Percentiles rank a stretch among this genome's conserved stretches.
These are phyloP conservation scores for Pelargonium hybrid DNA, from an alignment of 441 rosid species.

Conservation along the genomic window DNA sequence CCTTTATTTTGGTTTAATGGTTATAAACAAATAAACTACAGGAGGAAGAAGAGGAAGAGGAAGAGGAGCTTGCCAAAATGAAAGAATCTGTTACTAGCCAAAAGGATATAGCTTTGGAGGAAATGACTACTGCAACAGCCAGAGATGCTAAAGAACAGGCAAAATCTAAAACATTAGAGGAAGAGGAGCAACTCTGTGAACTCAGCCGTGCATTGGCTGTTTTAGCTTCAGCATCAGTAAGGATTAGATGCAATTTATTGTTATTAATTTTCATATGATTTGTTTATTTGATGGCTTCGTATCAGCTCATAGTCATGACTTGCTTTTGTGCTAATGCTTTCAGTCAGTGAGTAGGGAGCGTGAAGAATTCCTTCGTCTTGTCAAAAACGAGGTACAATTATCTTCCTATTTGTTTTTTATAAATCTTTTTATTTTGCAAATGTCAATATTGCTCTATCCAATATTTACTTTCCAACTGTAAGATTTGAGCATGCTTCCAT, in stretches of 20 bases:
- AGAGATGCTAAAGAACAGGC: conserved; percentile 63
- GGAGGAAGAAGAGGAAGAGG: conserved; percentile 85
- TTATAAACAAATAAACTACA: conserved; percentile 21
- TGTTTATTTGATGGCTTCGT: too few species aligned
- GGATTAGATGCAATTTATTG: conserved; percentile 18
- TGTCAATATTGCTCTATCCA: neutral
- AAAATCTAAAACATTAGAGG: conserved; percentile 54
- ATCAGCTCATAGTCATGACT: neutral
- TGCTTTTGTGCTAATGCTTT: conserved; percentile 19
- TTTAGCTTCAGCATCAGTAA: conserved; percentile 89
- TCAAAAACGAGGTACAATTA: conserved; percentile 19
- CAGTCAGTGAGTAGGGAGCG: conserved; percentile 93
- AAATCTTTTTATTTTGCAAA: too few species aligned
- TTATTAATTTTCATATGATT: neutral
- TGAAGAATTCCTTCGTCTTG: conserved; percentile 73
- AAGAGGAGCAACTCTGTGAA: conserved; percentile 66
- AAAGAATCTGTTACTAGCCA: conserved; percentile 42
- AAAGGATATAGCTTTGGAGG: conserved; percentile 66
- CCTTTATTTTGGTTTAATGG: conserved; percentile 7
- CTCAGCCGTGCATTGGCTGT: conserved; percentile 82
- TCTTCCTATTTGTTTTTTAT: too few species aligned
- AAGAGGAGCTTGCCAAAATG: conserved; percentile 54
- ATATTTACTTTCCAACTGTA: neutral
- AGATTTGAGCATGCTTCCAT: neutral
- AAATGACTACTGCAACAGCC: conserved; percentile 48